Percentiles rank a stretch among this genome's conserved stretches.
Conservation (phyloP, 164 flowering plant genomes). For the Stephania yunnanensis region DNA sequence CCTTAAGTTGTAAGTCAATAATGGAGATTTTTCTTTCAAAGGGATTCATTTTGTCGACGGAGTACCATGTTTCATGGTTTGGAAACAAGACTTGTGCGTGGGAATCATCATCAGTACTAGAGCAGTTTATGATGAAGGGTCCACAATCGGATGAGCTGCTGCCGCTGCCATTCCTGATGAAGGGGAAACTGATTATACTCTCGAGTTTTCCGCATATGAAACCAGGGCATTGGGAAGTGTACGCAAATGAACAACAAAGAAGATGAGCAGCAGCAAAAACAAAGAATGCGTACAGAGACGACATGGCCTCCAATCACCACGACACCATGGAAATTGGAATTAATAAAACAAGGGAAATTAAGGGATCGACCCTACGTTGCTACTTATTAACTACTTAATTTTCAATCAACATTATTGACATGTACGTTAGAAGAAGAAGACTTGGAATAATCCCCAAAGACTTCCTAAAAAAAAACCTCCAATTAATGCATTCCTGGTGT, state of each 20-base stretch:
- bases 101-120: neutral
- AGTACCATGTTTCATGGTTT: neutral
- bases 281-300: neutral
- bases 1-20: neutral
- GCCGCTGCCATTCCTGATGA: neutral
- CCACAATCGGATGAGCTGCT: constrained; percentile 4
- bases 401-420: neutral
- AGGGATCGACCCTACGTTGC: neutral
- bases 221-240: neutral
- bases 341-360: neutral
- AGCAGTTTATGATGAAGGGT: neutral
- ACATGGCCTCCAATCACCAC: neutral
- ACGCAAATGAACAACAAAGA: neutral
- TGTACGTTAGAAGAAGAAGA: neutral
- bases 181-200: neutral
- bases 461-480: neutral
- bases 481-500: no score
- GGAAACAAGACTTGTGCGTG: neutral
- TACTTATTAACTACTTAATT: neutral
- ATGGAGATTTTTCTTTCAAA: neutral
- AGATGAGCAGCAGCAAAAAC: neutral
- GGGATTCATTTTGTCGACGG: neutral
- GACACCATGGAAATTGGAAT: neutral
- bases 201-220: neutral
- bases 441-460: neutral